These are phyloP conservation scores for Pachysandra terminalis DNA, from an alignment of 164 flowering plant species.

Conservation along the genomic window DNA sequence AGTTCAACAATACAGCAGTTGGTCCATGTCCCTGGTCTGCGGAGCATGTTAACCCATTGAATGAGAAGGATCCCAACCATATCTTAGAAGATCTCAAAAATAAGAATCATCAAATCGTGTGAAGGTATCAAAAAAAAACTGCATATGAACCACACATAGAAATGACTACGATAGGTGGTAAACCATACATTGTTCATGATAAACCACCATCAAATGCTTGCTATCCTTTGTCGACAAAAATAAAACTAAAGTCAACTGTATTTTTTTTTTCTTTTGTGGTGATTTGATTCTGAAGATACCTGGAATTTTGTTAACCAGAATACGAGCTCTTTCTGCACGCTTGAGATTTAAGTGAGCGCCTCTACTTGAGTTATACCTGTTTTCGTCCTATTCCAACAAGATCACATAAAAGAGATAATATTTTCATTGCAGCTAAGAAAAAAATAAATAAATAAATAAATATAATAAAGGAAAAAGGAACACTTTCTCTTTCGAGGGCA, in stretches of 20 bases:
- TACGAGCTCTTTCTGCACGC: slow-evolving; percentile 95
- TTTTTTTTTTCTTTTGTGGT: too few species aligned
- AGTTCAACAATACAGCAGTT: background rate
- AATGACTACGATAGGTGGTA: background rate
- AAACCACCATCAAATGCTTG: too few species aligned
- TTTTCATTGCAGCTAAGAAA: background rate
- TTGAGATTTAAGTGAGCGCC: slow-evolving; percentile 96
- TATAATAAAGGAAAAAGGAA: too few species aligned
- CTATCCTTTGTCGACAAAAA: too few species aligned
- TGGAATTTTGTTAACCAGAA: slow-evolving; percentile 88
- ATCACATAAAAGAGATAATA: slow-evolving; percentile 3
- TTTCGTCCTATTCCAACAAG: slow-evolving; percentile 71
- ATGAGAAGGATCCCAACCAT: background rate
- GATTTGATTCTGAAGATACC: slow-evolving; percentile 37
- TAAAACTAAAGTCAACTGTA: too few species aligned
- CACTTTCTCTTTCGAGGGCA: too few species aligned
- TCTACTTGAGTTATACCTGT: slow-evolving; percentile 89
- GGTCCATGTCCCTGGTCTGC: background rate
- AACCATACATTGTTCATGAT: background rate
- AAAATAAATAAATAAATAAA: too few species aligned
- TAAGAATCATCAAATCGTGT: too few species aligned
- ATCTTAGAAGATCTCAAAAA: background rate
- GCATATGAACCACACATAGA: background rate
- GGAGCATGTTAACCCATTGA: background rate
- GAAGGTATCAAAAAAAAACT: background rate